These are phyloP conservation scores for Hygrophila difformis DNA, from an alignment of 257 asterid genomes.

Conservation along the genomic window DNA sequence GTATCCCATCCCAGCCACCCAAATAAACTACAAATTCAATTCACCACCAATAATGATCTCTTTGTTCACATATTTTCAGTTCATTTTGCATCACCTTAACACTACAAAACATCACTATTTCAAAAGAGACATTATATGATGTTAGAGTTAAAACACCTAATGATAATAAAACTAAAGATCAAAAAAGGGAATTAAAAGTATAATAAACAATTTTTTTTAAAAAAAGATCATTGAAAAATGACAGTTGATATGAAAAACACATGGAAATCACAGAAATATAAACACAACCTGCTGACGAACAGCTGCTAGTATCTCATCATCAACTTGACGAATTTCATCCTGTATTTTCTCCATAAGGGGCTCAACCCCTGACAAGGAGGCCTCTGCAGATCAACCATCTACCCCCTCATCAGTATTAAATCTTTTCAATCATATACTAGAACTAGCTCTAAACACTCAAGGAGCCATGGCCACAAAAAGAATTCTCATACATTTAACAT, in stretches of 20 bases:
- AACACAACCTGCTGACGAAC: conserved; percentile 14
- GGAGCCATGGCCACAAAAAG: too few relatives aligned
- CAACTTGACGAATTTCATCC: conserved; percentile 9
- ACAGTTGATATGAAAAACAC: conserved; percentile 1
- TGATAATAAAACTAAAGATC: conserved; percentile 3
- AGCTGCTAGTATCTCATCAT: conserved; percentile 13
- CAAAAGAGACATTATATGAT: background rate
- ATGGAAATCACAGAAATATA: background rate
- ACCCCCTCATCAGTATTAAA: conserved; percentile 9
- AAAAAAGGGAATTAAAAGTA: conserved; percentile 2
- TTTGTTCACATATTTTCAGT: conserved; percentile 11
- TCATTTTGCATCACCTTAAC: conserved; percentile 2
- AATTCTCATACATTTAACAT: too few relatives aligned
- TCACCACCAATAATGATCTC: too few relatives aligned
- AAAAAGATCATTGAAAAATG: background rate
- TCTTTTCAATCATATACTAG: background rate
- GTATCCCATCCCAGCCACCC: conserved; percentile 6
- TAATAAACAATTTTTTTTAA: conserved; percentile 7
- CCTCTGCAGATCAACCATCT: conserved; percentile 49
- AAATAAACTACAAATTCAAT: background rate
- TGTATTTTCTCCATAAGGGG: conserved; percentile 15
- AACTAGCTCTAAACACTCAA: too few relatives aligned
- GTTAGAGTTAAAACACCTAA: conserved; percentile 10
- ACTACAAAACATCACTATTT: conserved; percentile 8
- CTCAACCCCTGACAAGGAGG: conserved; percentile 78